Base-by-base conservation (phyloP, 352 stramenopile species). In the Thalassiosira sp. region DNA sequence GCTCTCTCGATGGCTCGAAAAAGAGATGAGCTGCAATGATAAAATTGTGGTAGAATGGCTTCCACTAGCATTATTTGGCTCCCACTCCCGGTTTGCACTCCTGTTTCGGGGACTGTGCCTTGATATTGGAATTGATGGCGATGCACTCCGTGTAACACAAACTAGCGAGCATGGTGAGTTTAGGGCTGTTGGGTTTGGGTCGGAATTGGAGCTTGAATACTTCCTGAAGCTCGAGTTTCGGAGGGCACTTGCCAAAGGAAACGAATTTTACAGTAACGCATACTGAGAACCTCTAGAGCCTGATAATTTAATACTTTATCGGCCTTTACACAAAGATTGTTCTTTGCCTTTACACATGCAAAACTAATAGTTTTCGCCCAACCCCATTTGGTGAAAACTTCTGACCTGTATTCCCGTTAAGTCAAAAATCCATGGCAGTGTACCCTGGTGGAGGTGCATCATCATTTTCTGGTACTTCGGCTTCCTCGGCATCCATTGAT, bases 151-250 rank as follows among this genome's bases (percentile, higher is more conserved):
- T 15, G 64, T 93, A 0, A 87, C 81, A 35, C 61, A 62, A 49
- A 74, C 76, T 52, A 35, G 33, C 20, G 43, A 61, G 3, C 71
- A 76, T 68, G 72, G 64, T 22, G 70, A 80, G 2, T 85, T 81
- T 62, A 76, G 69, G 20, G 82, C 82, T 11, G 81, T 88, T 24
- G 33, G 62, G n/a, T 92, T 90, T 79, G 70, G 79, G 40, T 89
- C 84, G 7, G 84, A 86, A 20, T 58, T 82, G 11, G 83, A 90
- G 60, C 82, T 92, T 63, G 86, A 92, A 76, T 76, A 74, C 10
- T 90, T 85, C 62, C 67, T 90, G 60, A 82, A 84, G 43, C 46
- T 72, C 5, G 69, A 78, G 40, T 40, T 78, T 57, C 22, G 42
- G 8, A 67, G 60, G 40, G 33, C 49, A 25, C 6, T 70, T 63